Evolutionary conservation across 495 filamentous ascomycete species (phyloP), one percentile per base, ranked within the genome.

Genomic region (Penicillium flavigenum): DNA sequence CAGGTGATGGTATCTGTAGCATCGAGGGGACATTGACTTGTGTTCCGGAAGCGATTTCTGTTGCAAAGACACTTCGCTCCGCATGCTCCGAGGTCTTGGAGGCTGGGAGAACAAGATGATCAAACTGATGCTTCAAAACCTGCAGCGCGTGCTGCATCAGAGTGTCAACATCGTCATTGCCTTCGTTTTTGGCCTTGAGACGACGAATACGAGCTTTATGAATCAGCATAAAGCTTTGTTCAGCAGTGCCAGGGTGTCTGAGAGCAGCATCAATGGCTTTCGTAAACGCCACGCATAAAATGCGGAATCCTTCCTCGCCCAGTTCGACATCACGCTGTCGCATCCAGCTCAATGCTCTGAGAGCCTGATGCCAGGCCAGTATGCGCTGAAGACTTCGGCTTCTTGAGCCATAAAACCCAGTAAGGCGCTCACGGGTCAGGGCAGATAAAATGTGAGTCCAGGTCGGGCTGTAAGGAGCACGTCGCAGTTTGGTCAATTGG

Each of bases 281-380:
- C 8, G 72, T 70, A 44, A 81, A 79, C 17, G 70, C 67, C 24
- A 56, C 49, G 60, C 81, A 84, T n/a, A 85, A 60, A 17, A 68
- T 42, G 9, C 70, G 62, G 51, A 85, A 81, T 2, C 73, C 77
- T 2, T 70, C 58, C 22, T 76, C 60, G 29, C 76, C 76, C 16
- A 73, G 53, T 32, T 75, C 74, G 24, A 81, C 48, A 19, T 72
- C 64, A 24, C 64, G 63, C 4, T 64, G 51, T 16, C 72, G 62
- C 72, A 80, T 79, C 65, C 74, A 76, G 14, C 62, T 57, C 6
- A 77, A 50, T 3, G 72, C 62, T 26, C 66, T 59, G 24, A 69
- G 41, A 2, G 67, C 54, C 48, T 76, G 71, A 52, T 76, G 66
- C 80, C 80, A 82, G n/a, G 71, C 66, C 41, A 77, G 47, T 38